Evolutionary conservation across 2,329 filamentous ascomycete species (phyloP), one percentile per base, ranked within the genome.

Genomic region (Phyllosticta paracitricarpa): DNA sequence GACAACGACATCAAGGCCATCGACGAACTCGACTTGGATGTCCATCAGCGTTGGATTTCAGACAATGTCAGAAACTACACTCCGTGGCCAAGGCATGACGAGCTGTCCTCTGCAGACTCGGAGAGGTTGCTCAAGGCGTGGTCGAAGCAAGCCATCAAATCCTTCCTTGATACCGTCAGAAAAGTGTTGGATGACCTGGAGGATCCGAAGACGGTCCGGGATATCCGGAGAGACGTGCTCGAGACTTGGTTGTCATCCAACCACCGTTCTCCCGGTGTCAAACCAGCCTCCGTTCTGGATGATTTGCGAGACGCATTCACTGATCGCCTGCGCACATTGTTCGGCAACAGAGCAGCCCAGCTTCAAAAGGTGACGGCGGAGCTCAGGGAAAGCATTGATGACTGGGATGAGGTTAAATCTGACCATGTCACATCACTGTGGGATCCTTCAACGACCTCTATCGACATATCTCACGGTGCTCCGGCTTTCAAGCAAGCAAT

Each of bases 11-110:
- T 97, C 19, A 81, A 82, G 59, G 75, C 77, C 0, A 73, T 94
- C 1, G 84, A 89, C 65, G 87, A 87, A 17, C 76, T 96, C 12
- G 84, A 89, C 40, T 76, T 97, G 26, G 91, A 96, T 69, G 76
- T 94, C 9, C 85, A 90, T 68, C 84, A 87, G 65, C 81, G 82
- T 22, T 96, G 91, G 89, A 89, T 94, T 64, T 82, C 88, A 19
- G 85, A 91, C 7, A 90, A 95, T 63, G 89, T 96, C 52, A 84
- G 84, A 55, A 88, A 88, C 65, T 97, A 95, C 70, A 93, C 86
- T 0, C 92, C 92, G 0, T 96, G 91, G 76, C 89, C 95, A 40
- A 85, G 89, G 30, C 86, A 95, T 67, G 89, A 92, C 65, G 89
- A 94, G 65, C 67, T 81, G 4, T 69, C 75, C 25, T 64, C 70